phyloP scores from a whole-genome alignment of 2,329 filamentous ascomycete species.

The Penicillium sp. region DNA sequence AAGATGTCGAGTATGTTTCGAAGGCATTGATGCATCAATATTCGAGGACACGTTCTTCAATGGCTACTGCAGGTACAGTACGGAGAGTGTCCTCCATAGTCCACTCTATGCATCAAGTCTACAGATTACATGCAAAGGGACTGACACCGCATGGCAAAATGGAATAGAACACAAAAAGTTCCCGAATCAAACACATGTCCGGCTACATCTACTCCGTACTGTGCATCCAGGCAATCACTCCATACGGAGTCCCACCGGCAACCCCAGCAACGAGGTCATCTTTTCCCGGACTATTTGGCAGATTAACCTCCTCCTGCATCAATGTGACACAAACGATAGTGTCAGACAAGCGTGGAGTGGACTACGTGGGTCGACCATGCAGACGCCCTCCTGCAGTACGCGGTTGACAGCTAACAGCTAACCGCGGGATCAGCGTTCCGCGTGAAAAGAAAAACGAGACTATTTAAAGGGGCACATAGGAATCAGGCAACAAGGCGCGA shows the following conservation, averaged over 20 bases:
- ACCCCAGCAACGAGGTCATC: conserved; percentile 5
- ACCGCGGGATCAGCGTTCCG: neutral
- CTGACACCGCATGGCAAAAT: neutral
- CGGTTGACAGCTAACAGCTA: conserved; percentile 19
- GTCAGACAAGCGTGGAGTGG: conserved; percentile 13
- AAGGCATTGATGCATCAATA: conserved; percentile 2
- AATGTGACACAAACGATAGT: conserved; percentile 15
- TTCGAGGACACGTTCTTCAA: conserved; percentile 1
- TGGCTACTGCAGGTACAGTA: neutral
- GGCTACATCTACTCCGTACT: too few relatives aligned
- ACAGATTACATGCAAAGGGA: conserved; percentile 1
- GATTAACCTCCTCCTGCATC: conserved; percentile 17
- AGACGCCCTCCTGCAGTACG: conserved; percentile 7
- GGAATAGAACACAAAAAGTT: neutral
- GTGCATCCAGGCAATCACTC: too few relatives aligned
- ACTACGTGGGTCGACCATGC: conserved; percentile 17
- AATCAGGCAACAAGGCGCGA: conserved; percentile 4
- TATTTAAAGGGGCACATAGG: conserved; percentile 1
- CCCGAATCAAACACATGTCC: neutral
- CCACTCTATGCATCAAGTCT: neutral
- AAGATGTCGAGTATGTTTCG: neutral
- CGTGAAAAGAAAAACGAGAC: neutral
- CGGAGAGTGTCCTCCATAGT: too few relatives aligned
- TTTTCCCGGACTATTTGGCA: neutral
- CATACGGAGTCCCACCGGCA: neutral